Evolutionary conservation across 1,139 yeast species (phyloP), one percentile per base, ranked within the genome.

Genomic region (Hyphopichia wangnamkhiaoensis): DNA sequence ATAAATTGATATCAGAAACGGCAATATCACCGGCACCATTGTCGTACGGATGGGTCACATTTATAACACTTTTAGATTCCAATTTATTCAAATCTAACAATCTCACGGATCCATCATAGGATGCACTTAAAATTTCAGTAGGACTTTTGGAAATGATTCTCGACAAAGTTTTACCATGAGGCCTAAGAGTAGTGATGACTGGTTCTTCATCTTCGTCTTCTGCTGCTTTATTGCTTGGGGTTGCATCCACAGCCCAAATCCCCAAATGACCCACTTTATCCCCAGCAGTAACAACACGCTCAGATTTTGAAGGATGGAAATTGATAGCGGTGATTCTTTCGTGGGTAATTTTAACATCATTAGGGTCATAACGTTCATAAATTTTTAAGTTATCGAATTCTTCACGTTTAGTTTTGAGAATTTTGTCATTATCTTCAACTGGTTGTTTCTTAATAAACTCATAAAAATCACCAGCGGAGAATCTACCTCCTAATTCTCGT

Each of bases 101-200:
- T 40, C 98, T 68, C 4, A 91, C 74, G 0, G 94, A 82, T 0
- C 97, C 96, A 61, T 93, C 98, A 56, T 91, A 91, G 1, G 95
- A 83, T 8, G 84, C 74, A 0, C 94, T 79, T 33, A 80, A 74
- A 1, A 91, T 70, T 45, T 78, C 76, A 24, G 79, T 68, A 4
- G 80, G 74, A 20, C 74, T 65, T 4, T 63, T 61, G 23, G 86
- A 73, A 9, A 74, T 65, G 20, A 89, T 76, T 40, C 79, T 74
- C 6, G 93, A 76, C 9, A 93, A 76, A 13, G 88, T 76, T 40
- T 83, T 82, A 0, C 93, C 82, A 55, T 93, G 97, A 2, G 90
- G 78, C 47, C 81, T 82, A 45, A 90, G 74, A 17, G 80, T 76
- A 9, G 69, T 53, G 1, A 87, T 78, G 20, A 80, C 80, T 0